Evolutionary conservation across 225 moss, liverwort and hornwort genomes (phyloP).

Genomic region (Physcomitrellopsis africana): DNA sequence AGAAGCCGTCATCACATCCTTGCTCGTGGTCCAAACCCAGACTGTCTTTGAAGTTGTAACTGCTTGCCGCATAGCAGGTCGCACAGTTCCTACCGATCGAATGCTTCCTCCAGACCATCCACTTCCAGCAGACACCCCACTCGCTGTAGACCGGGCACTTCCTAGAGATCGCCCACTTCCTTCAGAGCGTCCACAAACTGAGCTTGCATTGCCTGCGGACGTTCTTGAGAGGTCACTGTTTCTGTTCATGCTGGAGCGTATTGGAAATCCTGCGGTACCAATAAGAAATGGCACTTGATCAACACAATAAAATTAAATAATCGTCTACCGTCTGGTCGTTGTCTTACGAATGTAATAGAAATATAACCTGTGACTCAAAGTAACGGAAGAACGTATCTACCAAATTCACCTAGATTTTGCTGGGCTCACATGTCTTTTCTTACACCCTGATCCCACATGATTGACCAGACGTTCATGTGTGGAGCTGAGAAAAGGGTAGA

Average conservation of each 20-base stretch:
- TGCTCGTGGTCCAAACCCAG: constrained; percentile 85
- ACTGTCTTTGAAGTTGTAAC: constrained; percentile 47
- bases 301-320: constrained; percentile 4
- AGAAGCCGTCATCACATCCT: constrained; percentile 84
- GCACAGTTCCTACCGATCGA: constrained; percentile 15
- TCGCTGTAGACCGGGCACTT: constrained; percentile 9
- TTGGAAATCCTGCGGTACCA: constrained; percentile 32
- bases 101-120: constrained; percentile 19
- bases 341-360: neutral
- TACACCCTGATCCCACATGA: neutral
- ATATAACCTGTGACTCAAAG: neutral
- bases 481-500: neutral
- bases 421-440: neutral
- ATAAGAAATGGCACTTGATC: neutral
- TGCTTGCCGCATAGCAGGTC: constrained; percentile 29
- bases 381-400: neutral
- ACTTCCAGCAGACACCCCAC: constrained; percentile 9
- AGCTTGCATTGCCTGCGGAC: constrained; percentile 15
- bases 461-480: neutral
- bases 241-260: constrained; percentile 26
- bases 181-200: constrained; percentile 31
- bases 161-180: neutral
- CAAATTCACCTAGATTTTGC: constrained; percentile 17
- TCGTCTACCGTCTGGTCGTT: neutral
- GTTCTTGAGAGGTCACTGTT: constrained; percentile 29